Base-by-base conservation (phyloP, 2,329 filamentous ascomycete species). In the Beauveria scarabaeidicola region DNA sequence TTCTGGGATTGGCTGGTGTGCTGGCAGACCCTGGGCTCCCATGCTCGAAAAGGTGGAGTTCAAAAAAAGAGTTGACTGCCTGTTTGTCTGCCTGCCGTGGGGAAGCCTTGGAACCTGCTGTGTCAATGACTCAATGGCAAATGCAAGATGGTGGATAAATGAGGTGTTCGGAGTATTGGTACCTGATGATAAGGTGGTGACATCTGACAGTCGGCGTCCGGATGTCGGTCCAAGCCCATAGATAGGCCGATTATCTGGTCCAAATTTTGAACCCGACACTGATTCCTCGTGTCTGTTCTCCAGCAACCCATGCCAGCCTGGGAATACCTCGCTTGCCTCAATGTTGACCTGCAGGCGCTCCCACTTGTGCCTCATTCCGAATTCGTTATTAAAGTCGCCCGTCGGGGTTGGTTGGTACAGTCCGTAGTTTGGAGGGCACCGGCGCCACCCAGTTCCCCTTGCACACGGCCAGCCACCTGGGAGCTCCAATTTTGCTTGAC, bases 401-500 rank as follows among this genome's bases (percentile, higher is more conserved):
- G 36, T 41, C 36, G 6, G 36, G 9, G 51, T 48, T 40, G 29
- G 32, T 23, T 36, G n/a, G n/a, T n/a, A n/a, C n/a, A n/a, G n/a
- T n/a, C n/a, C n/a, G n/a, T n/a, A n/a, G n/a, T n/a, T 50, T 15
- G 46, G 47, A 32, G 46, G 25, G 27, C 17, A 50, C 25, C 47
- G n/a, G 7, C 51, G 51, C 51, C 36, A 53, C 51, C 25, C 9
- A 27, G n/a, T 47, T 43, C 46, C n/a, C 55, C 46, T 50, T 57
- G 58, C 38, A 48, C 54, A 48, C 43, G 58, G 46, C 52, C 46
- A 60, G 59, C 59, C 59, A 56, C 52, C 38, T 44, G 17, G 27
- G 52, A 60, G 58, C 46, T 60, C 59, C 59, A 60, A 56, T 56
- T 56, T 60, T 60, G 59, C 52, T 51, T 51, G 46, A 60, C 57